Conservation (phyloP, 495 filamentous ascomycete genomes). For the Aspergillus kassunensis region DNA sequence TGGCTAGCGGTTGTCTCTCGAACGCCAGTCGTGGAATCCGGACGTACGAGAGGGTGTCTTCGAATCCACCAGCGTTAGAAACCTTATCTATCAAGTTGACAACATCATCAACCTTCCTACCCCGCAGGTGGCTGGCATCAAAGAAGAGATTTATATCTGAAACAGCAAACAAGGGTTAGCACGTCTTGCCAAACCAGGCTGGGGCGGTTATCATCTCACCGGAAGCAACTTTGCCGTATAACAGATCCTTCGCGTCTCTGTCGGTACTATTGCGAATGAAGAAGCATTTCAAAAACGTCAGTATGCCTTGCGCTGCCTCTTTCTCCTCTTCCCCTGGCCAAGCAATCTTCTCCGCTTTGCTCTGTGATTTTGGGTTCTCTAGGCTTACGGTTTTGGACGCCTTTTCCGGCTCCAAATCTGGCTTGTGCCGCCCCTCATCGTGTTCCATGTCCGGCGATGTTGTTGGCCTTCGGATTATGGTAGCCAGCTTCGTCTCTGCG, state of each 20-base stretch:
- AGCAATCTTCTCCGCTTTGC: neutral
- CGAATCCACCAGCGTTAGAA: neutral
- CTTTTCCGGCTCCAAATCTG: no score
- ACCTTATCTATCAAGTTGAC: neutral
- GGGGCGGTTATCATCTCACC: neutral
- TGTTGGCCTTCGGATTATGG: neutral
- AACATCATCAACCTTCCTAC: neutral
- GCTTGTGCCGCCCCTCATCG: neutral
- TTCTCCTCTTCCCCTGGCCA: neutral
- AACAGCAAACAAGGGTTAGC: neutral
- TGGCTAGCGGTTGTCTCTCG: neutral
- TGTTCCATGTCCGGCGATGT: neutral
- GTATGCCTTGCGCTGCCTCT: neutral
- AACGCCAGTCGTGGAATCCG: neutral
- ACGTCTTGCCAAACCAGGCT: neutral
- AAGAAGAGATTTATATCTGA: neutral
- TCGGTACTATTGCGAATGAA: neutral
- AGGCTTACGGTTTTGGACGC: neutral
- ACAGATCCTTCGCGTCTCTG: neutral
- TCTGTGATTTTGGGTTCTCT: neutral
- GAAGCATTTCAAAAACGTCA: neutral
- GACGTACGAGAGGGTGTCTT: conserved; percentile 2
- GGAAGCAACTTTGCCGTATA: neutral
- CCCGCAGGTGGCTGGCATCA: neutral
- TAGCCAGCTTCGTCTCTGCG: neutral